phyloP scores from a whole-genome alignment of 2,329 filamentous ascomycete species.

The Sclerotiophoma versabilis region DNA sequence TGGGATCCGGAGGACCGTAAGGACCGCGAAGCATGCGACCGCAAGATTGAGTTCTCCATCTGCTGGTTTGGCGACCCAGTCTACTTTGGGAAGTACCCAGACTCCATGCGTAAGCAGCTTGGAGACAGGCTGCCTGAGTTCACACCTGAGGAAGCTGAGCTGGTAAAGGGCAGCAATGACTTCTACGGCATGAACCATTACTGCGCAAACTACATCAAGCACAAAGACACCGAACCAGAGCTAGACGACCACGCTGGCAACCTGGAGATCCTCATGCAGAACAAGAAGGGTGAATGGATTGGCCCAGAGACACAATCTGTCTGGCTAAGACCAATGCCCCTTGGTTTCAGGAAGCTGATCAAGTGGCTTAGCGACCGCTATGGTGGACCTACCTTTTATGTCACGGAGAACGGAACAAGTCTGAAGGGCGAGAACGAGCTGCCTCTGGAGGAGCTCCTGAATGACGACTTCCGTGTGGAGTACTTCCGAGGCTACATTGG shows the following conservation, averaged over 20 bases:
- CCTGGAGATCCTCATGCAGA: constrained; percentile 73
- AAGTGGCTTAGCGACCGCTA: constrained; percentile 71
- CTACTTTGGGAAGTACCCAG: constrained; percentile 84
- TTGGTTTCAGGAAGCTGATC: constrained; percentile 76
- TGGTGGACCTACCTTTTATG: constrained; percentile 77
- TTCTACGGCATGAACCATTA: constrained; percentile 97
- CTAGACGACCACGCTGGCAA: constrained; percentile 77
- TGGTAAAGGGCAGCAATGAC: constrained; percentile 88
- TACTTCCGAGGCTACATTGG: constrained; percentile 81
- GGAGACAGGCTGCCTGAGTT: constrained; percentile 78
- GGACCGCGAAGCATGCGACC: constrained; percentile 77
- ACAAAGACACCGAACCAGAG: constrained; percentile 67
- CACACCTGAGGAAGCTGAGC: constrained; percentile 72
- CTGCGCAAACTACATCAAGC: constrained; percentile 84
- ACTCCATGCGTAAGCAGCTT: constrained; percentile 81
- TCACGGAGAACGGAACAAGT: constrained; percentile 88
- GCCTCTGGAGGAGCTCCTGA: constrained; percentile 71
- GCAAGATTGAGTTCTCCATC: constrained; percentile 87
- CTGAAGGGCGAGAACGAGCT: constrained; percentile 84
- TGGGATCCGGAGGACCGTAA: constrained; percentile 79
- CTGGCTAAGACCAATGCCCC: constrained; percentile 79
- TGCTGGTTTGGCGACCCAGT: constrained; percentile 89
- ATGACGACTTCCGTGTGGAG: constrained; percentile 81
- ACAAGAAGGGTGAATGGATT: constrained; percentile 75
- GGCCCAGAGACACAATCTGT: constrained; percentile 82